Conservation (phyloP, 768 basidiomycete species). For the Glaciozyma antarctica region DNA sequence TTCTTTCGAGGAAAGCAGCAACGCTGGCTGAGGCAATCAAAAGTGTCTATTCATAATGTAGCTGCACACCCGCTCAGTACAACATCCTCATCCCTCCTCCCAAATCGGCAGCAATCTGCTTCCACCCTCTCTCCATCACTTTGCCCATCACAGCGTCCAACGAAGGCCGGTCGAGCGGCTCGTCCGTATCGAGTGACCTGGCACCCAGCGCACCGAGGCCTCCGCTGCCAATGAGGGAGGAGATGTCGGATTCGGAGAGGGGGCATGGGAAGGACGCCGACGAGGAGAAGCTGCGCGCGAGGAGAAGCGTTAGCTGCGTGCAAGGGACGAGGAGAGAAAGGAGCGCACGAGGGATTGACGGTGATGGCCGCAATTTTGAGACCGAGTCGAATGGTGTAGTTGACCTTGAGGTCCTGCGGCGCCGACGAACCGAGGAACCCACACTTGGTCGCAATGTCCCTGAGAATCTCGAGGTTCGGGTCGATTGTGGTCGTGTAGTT, state of each 20-base stretch:
- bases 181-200: not conserved
- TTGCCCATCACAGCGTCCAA: not conserved
- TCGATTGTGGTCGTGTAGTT: conserved; percentile 34
- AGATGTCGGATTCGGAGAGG: conserved; percentile 15
- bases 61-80: too few relatives aligned
- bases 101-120: not conserved
- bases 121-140: not conserved
- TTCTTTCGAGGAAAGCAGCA: too few relatives aligned
- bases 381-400: conserved; percentile 30
- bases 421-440: conserved; percentile 28
- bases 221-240: conserved; percentile 8
- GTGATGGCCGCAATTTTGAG: conserved; percentile 32
- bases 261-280: conserved; percentile 29
- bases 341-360: conserved; percentile 18
- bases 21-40: too few relatives aligned
- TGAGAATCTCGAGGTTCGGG: conserved; percentile 26
- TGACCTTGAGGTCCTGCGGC: conserved; percentile 18
- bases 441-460: conserved; percentile 33
- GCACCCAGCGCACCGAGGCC: not conserved
- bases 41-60: too few relatives aligned
- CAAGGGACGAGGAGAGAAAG: not conserved
- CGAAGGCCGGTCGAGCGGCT: not conserved
- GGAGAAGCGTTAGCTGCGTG: not conserved
- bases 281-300: conserved; percentile 5
- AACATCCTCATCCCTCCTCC: not conserved